These are phyloP conservation scores for Thermothielavioides terrestris DNA, from an alignment of 495 filamentous ascomycete species.

Conservation along the genomic window DNA sequence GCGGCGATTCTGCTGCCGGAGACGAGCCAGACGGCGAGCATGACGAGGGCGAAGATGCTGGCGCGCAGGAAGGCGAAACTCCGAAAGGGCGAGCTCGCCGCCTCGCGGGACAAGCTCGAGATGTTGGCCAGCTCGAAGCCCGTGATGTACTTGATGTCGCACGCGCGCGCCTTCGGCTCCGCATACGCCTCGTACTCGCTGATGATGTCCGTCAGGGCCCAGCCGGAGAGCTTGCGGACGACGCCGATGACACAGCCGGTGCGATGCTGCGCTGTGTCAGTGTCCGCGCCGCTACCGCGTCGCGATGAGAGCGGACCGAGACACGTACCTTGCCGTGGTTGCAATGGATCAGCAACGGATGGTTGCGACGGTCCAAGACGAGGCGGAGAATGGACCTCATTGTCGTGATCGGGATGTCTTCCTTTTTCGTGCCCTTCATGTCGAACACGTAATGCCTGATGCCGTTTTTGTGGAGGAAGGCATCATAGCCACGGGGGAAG, in stretches of 20 bases:
- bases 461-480: constrained; percentile 51
- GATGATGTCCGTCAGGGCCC: constrained; percentile 48
- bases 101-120: constrained; percentile 17
- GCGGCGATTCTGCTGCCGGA: constrained; percentile 12
- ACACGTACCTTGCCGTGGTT: constrained; percentile 71
- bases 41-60: constrained; percentile 17
- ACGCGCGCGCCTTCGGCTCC: constrained; percentile 50
- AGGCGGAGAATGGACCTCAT: constrained; percentile 57
- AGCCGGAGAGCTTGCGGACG: constrained; percentile 56
- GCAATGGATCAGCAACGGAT: constrained; percentile 76
- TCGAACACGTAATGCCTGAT: constrained; percentile 62
- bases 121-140: constrained; percentile 29
- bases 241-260: constrained; percentile 73
- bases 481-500: constrained; percentile 44
- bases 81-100: constrained; percentile 9
- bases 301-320: background rate
- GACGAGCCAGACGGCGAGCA: constrained; percentile 22
- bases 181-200: constrained; percentile 62
- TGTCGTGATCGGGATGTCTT: constrained; percentile 48
- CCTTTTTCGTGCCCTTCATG: constrained; percentile 72
- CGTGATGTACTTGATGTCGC: constrained; percentile 43
- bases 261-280: too few species aligned
- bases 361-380: constrained; percentile 55
- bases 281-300: too few species aligned
- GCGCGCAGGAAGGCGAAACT: constrained; percentile 19